Percentiles rank a stretch among this genome's conserved stretches.
Evolutionary conservation across 2,329 filamentous ascomycete species (phyloP).

Genomic region (Aureobasidium sp.): DNA sequence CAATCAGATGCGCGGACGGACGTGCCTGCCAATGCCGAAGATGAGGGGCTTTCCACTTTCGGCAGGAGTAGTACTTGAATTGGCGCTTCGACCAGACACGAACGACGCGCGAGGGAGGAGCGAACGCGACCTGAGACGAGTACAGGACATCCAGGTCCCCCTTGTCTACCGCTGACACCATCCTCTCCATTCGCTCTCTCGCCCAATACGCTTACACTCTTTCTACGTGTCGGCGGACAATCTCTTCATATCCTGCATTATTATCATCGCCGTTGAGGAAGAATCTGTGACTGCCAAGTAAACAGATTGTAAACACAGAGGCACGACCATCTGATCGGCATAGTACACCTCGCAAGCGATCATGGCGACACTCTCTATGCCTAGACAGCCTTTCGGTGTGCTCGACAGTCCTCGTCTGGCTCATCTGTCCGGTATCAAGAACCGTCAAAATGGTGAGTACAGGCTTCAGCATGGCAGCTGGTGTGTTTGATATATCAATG

Average conservation of each 20-base stretch:
- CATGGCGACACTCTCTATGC: constrained; percentile 27
- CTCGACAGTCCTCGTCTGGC: constrained; percentile 64
- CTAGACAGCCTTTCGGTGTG: constrained; percentile 68
- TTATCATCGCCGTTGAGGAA: constrained; percentile 6
- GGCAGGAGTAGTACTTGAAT: constrained; percentile 6
- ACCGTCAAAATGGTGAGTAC: constrained; percentile 57
- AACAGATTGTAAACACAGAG: constrained; percentile 7
- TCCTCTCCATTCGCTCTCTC: constrained; percentile 1
- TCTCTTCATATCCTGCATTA: neutral
- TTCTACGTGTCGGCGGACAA: neutral
- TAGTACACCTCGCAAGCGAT: neutral
- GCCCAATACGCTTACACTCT: constrained; percentile 7
- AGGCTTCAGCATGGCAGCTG: constrained; percentile 1
- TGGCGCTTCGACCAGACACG: neutral
- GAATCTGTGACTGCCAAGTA: neutral
- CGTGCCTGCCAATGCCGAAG: neutral
- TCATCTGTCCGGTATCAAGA: constrained; percentile 67
- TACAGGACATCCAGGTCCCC: constrained; percentile 7
- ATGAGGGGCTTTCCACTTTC: neutral
- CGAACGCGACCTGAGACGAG: constrained; percentile 8
- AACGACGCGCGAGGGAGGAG: constrained; percentile 6
- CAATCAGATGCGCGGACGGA: neutral
- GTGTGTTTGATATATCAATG: constrained; percentile 17
- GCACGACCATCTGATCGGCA: neutral
- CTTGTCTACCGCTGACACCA: constrained; percentile 1